Base-by-base conservation (phyloP, 129 eudicot genomes). In the Centaurea solstitialis region DNA sequence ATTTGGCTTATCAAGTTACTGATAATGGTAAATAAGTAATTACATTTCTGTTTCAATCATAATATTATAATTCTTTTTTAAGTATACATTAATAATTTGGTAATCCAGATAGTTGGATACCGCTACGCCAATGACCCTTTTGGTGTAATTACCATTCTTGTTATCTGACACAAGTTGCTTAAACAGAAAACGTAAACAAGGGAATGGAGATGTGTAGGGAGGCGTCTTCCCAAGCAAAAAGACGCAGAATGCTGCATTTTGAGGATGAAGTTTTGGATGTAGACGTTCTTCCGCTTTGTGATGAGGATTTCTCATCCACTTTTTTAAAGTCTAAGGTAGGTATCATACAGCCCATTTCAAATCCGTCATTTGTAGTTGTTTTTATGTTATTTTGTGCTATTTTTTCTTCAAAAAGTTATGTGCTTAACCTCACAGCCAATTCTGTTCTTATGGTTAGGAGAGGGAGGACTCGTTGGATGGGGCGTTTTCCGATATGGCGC, bases 221-320 rank as follows among this genome's bases (percentile, higher is more conserved):
- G 75, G 76, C 74, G 6, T 81, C 88, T 24, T 87, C 95, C 24
- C 98, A 92, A 81, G 80, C 88, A 53, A 92, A 94, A 81, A 88
- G 99, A 87, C 94, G 99, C 37, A 80, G 97, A 47, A 87, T 87
- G 91, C 88, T 94, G 45, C 97, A 90, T n/a, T 94, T 94, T 80
- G 89, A 90, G 7, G 72, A 85, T 72, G 97, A 88, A 68, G 90
- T 50, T 74, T 68, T 81, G 70, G 80, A 81, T 74, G 53, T 61
- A n/a, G 87, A 85, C 61, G 86, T 85, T 26, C 84, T 82, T 37
- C 86, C 96, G 9, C 77, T 87, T 77, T 87, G 89, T 82, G 84
- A 76, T 67, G 97, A 90, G 71, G 89, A 85, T 50, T 73, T 86
- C 37, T 79, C 91, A 24, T 78, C 91, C 17, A 53, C 74, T 11